Base-by-base conservation (phyloP, 345 rosid species). In the Noccaea bulbosa region DNA sequence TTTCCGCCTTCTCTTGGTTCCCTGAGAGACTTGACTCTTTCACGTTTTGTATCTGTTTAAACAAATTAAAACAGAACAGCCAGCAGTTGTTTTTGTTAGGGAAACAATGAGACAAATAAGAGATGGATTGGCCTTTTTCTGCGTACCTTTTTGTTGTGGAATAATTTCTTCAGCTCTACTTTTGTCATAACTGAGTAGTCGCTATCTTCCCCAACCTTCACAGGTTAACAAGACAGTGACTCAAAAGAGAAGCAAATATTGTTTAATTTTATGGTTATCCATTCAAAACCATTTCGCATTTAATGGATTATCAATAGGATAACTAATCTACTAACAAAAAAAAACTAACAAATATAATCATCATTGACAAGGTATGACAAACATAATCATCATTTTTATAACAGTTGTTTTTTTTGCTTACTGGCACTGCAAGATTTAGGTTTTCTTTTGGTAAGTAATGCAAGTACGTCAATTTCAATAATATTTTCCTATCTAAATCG, bases 1-100 rank as follows among this genome's bases (percentile, higher is more conserved):
- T 89, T 71, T 84, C 86, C 0, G 75, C 62, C 71, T 87, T 83
- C 82, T 84, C 91, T 84, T 89, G 97, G 66, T 93, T 93, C 4
- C 88, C 98, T 6, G 97, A 86, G 63, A 93, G 81, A 80, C 80
- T 93, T 78, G 69, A 76, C 83, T 93, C 98, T 6, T 67, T 79
- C 81, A 85, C 87, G 77, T 83, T 59, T 16, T 37, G 44, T 9
- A 93, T 86, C 96, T 93, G 87, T 34, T 3, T 40, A 54, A 60
- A 32, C 54, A 72, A 8, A 44, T 65, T 11, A 52, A 38, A 27
- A 46, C 7, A 64, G 1, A 15, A 57, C 4, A 52, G 8, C 3
- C 4, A 52, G 8, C 3, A 14, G 7, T 24, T 27, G 30, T 44
- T 55, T 5, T 54, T 9, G 59, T 69, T 60, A 37, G 20, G 20